Evolutionary conservation across 331 rosid genomes (phyloP), one percentile per base, ranked within the genome.

Genomic region (Acacia concinna): DNA sequence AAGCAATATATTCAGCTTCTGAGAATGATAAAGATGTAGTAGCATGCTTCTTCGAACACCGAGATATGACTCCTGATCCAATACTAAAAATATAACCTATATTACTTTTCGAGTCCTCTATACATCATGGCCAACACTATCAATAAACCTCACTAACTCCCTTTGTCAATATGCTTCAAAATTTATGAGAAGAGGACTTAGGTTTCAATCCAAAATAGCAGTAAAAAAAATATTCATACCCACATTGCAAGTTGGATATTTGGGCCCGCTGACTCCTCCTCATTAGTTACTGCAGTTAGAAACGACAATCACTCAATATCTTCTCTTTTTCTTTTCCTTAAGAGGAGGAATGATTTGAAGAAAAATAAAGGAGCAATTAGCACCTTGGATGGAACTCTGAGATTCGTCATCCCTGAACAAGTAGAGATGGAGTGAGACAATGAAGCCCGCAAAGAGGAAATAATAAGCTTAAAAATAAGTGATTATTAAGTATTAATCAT

Each of bases 221-320:
- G 76, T 44, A 74, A 8, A 62, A 38, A 3, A 43, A 54, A 49
- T 31, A 76, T 74, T 74, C 97, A 81, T 85, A 92, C 98, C 98
- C 98, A 94, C 97, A 94, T 94, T 31, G 97, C 97, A 77, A 94
- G 97, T 81, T 91, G 90, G 67, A 94, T 77, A 69, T 76, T 86
- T 15, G 95, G 97, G 68, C 60, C 77, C 23, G 83, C 38, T 34
- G 72, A 85, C 84, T 85, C 91, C 65, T 85, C 93, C 51, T 87
- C 97, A 3, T 70, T 71, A 27, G 74, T 75, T 88, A 81, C 88
- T 82, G 81, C 38, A 60, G 59, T 9, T 69, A 74, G 5, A 66
- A 76, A 63, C n/a, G 68, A 71, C 27, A 69, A 51, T 11, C 3
- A 77, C 63, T 75, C 38, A 82, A 72, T 65, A 78, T 44, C 57